Evolutionary conservation across 1,284 basidiomycete species (phyloP), one percentile per base, ranked within the genome.

Genomic region (Stereum hirsutum): DNA sequence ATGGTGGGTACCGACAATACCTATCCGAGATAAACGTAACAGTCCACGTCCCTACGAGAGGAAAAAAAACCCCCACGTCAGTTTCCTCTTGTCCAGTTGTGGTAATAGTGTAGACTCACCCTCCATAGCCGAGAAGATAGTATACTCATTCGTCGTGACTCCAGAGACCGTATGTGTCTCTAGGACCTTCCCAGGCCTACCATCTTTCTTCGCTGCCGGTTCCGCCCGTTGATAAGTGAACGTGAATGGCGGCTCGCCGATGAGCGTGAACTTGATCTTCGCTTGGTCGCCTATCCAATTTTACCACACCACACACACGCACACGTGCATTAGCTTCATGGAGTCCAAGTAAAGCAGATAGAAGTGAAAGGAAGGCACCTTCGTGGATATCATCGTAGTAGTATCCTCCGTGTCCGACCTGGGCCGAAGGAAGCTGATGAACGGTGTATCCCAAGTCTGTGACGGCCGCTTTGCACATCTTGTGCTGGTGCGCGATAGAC

Each of bases 201-300:
- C 72, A 34, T 76, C 75, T 58, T 81, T 85, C 64, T 72, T 77
- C 6, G 65, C 57, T 54, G 64, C 74, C 21, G 77, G 68, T 60
- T 89, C 86, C 2, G 86, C 75, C 36, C 90, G 75, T 59, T 92
- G 89, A 59, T 92, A 93, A 0, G 89, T 91, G 63, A 99, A 98
- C 1, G 92, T 87, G 65, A 96, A 99, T 0, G 95, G 95, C 28
- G 95, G 86, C 53, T 89, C 87, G 43, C 95, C 95, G 36, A 81
- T 71, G 47, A 99, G 77, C 8, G 76, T 80, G 64, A 99, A 96
- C 36, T 89, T 70, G 49, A 96, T 94, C 59, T 95, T 90, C 7
- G 93, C 92, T 68, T 94, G 87, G 59, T 91, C 88, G 48, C 88
- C 86, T 85, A 25, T 27, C 14, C 20, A 17, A 38, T 21, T 27